These are phyloP conservation scores for Coemansia javaensis DNA, from an alignment of 192 early-diverging fungal species.

Conservation along the genomic window DNA sequence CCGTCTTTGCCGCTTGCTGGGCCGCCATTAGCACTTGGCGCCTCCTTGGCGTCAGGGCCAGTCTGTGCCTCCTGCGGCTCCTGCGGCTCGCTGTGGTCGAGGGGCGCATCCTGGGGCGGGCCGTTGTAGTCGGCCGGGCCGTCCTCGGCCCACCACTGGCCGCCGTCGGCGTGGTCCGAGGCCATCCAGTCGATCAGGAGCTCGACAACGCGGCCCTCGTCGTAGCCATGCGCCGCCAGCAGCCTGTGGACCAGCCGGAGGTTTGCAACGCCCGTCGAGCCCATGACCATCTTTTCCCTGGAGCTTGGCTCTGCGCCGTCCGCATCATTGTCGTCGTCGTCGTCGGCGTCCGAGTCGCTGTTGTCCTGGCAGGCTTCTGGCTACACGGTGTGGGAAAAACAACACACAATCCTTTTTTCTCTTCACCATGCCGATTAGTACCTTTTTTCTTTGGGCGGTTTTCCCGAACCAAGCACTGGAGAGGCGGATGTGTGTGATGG, in stretches of 20 bases:
- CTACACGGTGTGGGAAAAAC: slow-evolving; percentile 9
- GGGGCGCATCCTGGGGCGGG: background rate
- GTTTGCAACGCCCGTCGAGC: slow-evolving; percentile 52
- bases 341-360: slow-evolving; percentile 8
- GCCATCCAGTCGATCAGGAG: slow-evolving; percentile 48
- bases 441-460: no score
- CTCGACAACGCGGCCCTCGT: slow-evolving; percentile 55
- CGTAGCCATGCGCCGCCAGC: slow-evolving; percentile 39
- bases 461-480: no score
- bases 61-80: background rate
- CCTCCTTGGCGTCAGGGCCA: no score
- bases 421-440: no score
- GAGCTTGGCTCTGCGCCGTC: slow-evolving; percentile 12
- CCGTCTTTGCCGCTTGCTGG: no score
- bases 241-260: slow-evolving; percentile 49
- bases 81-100: no score
- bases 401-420: no score
- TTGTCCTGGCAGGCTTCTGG: slow-evolving; percentile 1
- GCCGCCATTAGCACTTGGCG: no score
- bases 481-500: no score
- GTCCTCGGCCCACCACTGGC: slow-evolving; percentile 20
- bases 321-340: slow-evolving; percentile 12
- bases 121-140: slow-evolving; percentile 30
- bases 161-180: slow-evolving; percentile 4
- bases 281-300: slow-evolving; percentile 56